Percentiles rank a stretch among this genome's conserved stretches.
Evolutionary conservation across 768 basidiomycete species (phyloP).

Genomic region (Chlorophyllum brunneum): DNA sequence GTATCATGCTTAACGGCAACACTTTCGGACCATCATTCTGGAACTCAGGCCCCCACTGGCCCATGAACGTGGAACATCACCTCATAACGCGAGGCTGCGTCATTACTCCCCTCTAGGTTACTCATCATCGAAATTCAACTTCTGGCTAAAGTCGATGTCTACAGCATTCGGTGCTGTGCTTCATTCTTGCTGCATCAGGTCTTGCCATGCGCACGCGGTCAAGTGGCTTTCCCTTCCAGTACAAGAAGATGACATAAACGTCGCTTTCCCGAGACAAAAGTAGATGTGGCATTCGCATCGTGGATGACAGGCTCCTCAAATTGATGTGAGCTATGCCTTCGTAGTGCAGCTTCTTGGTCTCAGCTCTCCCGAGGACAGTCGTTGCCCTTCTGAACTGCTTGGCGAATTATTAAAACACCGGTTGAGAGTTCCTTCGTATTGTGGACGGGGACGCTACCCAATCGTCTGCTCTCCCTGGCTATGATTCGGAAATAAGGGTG

Average conservation of each 20-base stretch:
- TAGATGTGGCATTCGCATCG: background rate
- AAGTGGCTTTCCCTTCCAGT: background rate
- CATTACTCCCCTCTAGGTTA: background rate
- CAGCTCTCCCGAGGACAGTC: background rate
- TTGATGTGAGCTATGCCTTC: background rate
- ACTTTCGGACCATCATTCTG: background rate
- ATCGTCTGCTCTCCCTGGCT: background rate
- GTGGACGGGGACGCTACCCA: background rate
- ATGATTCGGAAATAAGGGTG: slow-evolving; percentile 6
- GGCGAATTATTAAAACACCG: background rate
- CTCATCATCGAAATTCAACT: background rate
- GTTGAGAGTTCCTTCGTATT: background rate
- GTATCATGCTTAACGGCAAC: slow-evolving; percentile 7
- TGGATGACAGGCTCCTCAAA: background rate
- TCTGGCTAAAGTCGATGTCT: background rate
- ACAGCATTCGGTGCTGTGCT: background rate
- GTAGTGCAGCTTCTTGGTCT: background rate
- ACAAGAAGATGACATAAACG: background rate
- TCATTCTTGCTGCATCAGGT: background rate
- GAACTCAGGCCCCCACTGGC: background rate
- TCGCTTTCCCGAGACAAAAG: background rate
- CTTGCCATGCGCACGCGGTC: background rate
- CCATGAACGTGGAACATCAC: background rate
- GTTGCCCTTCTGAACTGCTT: background rate
- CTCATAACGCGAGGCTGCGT: background rate